Evolutionary conservation across 2,329 filamentous ascomycete species (phyloP), one percentile per base, ranked within the genome.

Genomic region (Ceratocystis alfenasii): DNA sequence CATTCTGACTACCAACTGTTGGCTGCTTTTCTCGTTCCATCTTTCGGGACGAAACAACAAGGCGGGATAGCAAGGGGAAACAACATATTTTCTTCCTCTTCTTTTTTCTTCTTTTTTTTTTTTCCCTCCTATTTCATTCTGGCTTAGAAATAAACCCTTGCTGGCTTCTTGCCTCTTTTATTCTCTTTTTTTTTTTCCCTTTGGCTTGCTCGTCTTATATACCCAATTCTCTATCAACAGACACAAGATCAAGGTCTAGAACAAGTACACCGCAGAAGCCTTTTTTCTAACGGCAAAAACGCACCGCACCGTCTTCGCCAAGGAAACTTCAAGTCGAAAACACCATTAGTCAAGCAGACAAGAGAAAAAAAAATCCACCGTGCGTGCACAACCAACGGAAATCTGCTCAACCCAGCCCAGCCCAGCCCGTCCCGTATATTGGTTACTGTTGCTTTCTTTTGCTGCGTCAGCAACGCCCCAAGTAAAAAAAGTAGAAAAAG

Each of bases 1-100:
- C 53, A 59, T 59, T 59, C 28, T 36, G 28, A 8, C 36, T 33
- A 17, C 5, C 8, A 8, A 59, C 53, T 33, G 36, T 59, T 33
- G 53, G 53, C 28, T 41, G 36, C 36, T 41, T 33, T 36, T 30
- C 28, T 30, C 25, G 25, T 59, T 59, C 53, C 25, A 33, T 17
- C 53, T 59, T 59, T 59, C 28, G 53, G 53, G 28, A 59, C 53
- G 53, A 59, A 59, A 59, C 53, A 59, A 59, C 53, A 59, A 59
- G 33, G 53, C 53, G 22, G 53, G 28, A 59, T 59, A 59, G 28
- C 53, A 59, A 30, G 48, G 48, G 48, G 25, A 59, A 59, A 15
- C 12, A 55, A 55, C 48, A 25, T 50, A 20, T 50, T 48, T 55
- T 28, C 20, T 20, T 28, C 50, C 22, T 55, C 12, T 15, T 25